These are phyloP conservation scores for Dacryopinax spathularia DNA, from an alignment of 768 basidiomycete genomes.

Conservation along the genomic window DNA sequence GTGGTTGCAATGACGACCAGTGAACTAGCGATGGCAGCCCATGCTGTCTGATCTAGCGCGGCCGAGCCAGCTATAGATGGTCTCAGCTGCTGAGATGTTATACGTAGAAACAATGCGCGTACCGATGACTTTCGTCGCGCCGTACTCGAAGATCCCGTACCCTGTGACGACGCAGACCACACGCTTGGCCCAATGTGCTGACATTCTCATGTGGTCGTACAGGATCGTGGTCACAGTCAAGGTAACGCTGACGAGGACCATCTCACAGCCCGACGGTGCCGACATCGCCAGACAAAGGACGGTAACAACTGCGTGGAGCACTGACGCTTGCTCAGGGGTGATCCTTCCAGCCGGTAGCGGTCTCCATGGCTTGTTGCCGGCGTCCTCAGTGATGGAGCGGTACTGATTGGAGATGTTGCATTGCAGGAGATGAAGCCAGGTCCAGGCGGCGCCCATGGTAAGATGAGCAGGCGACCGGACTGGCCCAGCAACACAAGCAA, in stretches of 20 bases:
- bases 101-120: too few species aligned
- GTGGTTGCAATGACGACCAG: constrained; percentile 18
- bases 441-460: constrained; percentile 16
- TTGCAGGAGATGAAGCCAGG: constrained; percentile 25
- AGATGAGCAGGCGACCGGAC: background rate
- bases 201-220: constrained; percentile 23
- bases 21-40: constrained; percentile 13
- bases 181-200: constrained; percentile 19
- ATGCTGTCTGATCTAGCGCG: background rate
- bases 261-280: constrained; percentile 20
- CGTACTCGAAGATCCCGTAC: constrained; percentile 24
- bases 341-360: constrained; percentile 28
- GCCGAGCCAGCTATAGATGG: background rate
- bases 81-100: too few species aligned
- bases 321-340: constrained; percentile 12
- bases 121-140: constrained; percentile 24
- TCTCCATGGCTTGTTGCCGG: constrained; percentile 25
- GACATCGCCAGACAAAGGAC: constrained; percentile 19
- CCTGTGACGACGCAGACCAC: constrained; percentile 25
- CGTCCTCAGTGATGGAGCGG: constrained; percentile 21
- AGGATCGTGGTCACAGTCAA: constrained; percentile 17
- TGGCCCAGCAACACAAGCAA: constrained; percentile 13
- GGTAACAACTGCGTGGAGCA: constrained; percentile 24
- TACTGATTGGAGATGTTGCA: constrained; percentile 26
- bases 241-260: constrained; percentile 17